Evolutionary conservation across 1,284 basidiomycete genomes (phyloP).

Genomic region (Puccinia novopanici): DNA sequence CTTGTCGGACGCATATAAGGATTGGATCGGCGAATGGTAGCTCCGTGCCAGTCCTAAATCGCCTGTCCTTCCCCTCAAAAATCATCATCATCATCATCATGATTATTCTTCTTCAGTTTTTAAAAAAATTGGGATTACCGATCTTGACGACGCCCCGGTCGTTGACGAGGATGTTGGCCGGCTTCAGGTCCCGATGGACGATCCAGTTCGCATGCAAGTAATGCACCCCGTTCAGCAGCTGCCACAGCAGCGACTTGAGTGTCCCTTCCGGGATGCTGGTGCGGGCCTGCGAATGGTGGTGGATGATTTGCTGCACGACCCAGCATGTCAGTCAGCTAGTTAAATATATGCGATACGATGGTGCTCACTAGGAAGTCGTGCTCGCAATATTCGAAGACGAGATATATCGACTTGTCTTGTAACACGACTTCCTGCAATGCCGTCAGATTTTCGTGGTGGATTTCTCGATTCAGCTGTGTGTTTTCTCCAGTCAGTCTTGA

Average conservation of each 20-base stretch:
- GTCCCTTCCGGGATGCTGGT: conserved; percentile 72
- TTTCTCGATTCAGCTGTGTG: conserved; percentile 82
- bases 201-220: conserved; percentile 95
- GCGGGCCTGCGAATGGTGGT: conserved; percentile 90
- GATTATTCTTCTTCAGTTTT: too few species aligned
- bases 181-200: conserved; percentile 92
- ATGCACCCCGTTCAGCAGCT: conserved; percentile 90
- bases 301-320: conserved; percentile 93
- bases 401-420: conserved; percentile 96
- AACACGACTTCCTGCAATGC: conserved; percentile 90
- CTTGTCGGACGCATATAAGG: conserved; percentile 46
- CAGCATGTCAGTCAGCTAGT: too few species aligned
- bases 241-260: conserved; percentile 89
- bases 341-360: too few species aligned
- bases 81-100: too few species aligned
- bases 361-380: conserved; percentile 85
- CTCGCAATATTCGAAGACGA: conserved; percentile 99
- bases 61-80: neutral
- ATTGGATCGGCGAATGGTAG: conserved; percentile 65
- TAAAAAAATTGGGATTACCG: conserved; percentile 61
- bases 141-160: conserved; percentile 90
- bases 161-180: conserved; percentile 96
- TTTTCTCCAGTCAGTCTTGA: neutral
- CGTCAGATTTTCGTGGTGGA: conserved; percentile 88
- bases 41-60: conserved; percentile 92